These are phyloP conservation scores for Claviceps monticola DNA, from an alignment of 2,329 filamentous ascomycete genomes.

Conservation along the genomic window DNA sequence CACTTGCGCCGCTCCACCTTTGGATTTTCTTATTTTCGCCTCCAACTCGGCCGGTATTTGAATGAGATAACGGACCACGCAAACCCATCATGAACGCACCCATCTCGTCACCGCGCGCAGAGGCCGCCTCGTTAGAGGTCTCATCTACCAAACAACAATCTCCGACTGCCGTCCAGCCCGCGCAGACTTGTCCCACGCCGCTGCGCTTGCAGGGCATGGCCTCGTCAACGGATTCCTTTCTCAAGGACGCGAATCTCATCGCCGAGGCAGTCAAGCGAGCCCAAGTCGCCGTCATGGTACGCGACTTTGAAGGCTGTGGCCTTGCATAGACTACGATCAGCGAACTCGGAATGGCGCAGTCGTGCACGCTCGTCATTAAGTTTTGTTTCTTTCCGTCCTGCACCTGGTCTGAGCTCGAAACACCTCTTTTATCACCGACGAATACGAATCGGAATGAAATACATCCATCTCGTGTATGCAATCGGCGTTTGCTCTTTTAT, in stretches of 20 bases:
- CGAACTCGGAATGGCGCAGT: neutral
- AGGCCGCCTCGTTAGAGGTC: slow-evolving; percentile 9
- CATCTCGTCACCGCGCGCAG: slow-evolving; percentile 4
- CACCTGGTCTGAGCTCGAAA: neutral
- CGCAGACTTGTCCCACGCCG: slow-evolving; percentile 11
- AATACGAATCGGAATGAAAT: neutral
- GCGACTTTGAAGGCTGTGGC: slow-evolving; percentile 66
- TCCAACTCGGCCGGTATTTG: too few relatives aligned
- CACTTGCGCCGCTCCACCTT: neutral
- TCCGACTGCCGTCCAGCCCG: slow-evolving; percentile 11
- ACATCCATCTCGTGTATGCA: neutral
- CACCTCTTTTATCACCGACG: neutral
- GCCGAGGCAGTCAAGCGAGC: slow-evolving; percentile 89
- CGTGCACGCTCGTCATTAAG: neutral
- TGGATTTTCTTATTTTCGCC: neutral
- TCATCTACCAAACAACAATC: slow-evolving; percentile 17
- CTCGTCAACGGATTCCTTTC: slow-evolving; percentile 42
- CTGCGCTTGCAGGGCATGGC: slow-evolving; percentile 17
- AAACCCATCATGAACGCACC: slow-evolving; percentile 4
- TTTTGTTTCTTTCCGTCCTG: neutral
- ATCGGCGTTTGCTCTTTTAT: neutral
- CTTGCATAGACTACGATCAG: slow-evolving; percentile 22
- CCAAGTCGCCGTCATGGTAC: slow-evolving; percentile 76
- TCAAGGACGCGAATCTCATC: slow-evolving; percentile 71
- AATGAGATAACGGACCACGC: neutral